These are phyloP conservation scores for Endothia cerciana DNA, from an alignment of 2,329 filamentous ascomycete genomes.

Conservation along the genomic window DNA sequence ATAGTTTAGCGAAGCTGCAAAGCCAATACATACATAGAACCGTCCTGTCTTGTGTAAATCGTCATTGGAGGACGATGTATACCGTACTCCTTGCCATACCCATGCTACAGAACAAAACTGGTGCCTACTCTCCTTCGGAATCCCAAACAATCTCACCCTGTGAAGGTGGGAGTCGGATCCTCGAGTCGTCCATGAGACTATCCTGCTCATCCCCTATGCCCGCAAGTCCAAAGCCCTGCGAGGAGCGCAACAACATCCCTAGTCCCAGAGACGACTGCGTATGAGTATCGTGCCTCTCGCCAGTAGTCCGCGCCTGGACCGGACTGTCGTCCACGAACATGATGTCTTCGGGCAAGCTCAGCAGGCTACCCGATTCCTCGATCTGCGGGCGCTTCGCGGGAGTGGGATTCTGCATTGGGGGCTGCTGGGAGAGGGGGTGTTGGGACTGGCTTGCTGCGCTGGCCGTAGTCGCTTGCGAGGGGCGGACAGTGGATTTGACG, in stretches of 20 bases:
- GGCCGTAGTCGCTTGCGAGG: conserved; percentile 50
- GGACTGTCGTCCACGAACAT: conserved; percentile 33
- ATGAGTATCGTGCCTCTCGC: neutral
- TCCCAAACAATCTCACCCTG: conserved; percentile 43
- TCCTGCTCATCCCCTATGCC: conserved; percentile 40
- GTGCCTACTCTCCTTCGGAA: conserved; percentile 44
- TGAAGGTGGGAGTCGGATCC: conserved; percentile 41
- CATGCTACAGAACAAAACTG: neutral
- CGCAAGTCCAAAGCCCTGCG: conserved; percentile 51
- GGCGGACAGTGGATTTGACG: conserved; percentile 34
- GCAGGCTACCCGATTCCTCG: conserved; percentile 31
- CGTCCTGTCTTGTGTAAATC: neutral
- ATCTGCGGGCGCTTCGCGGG: conserved; percentile 35
- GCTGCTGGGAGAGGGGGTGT: conserved; percentile 12
- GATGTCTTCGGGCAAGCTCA: conserved; percentile 24
- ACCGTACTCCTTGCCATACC: neutral
- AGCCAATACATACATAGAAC: neutral
- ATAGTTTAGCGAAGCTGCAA: neutral
- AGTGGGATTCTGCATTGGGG: conserved; percentile 30
- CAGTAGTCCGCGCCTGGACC: conserved; percentile 28
- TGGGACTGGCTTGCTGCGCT: conserved; percentile 40
- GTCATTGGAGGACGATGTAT: neutral
- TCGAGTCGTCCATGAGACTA: conserved; percentile 46
- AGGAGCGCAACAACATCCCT: conserved; percentile 43
- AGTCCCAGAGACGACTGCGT: conserved; percentile 31